A percentile compares a stretch with the other conserved stretches of the same genome.
These are phyloP conservation scores for Naganishia vaughanmartiniae DNA, from an alignment of 768 basidiomycete species.

Conservation along the genomic window DNA sequence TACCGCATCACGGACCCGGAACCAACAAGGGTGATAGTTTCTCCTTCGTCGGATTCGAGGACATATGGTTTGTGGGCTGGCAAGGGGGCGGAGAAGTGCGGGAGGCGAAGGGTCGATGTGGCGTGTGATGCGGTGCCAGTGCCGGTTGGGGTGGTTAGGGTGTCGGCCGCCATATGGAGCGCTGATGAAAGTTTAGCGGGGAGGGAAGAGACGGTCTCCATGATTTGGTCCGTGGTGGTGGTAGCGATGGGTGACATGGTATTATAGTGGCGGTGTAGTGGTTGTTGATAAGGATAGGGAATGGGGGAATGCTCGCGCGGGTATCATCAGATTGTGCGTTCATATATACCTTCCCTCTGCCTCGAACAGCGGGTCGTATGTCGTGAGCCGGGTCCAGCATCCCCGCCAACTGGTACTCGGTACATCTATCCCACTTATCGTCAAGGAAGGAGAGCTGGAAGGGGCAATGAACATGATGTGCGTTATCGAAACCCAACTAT, in stretches of 20 bases:
- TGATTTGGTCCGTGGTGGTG: slow-evolving; percentile 7
- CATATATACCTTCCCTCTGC: background rate
- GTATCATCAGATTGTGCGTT: too few relatives aligned
- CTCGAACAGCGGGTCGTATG: background rate
- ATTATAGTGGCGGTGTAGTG: too few relatives aligned
- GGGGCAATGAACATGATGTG: background rate
- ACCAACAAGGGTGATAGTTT: slow-evolving; percentile 30
- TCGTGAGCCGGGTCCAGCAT: background rate
- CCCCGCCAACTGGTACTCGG: background rate
- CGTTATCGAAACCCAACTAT: background rate
- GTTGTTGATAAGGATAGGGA: too few relatives aligned
- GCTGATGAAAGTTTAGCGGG: slow-evolving; percentile 10
- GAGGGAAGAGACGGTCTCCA: slow-evolving; percentile 14
- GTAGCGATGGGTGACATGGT: background rate
- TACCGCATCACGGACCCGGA: slow-evolving; percentile 29
- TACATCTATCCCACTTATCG: background rate
- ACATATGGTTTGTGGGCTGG: slow-evolving; percentile 27
- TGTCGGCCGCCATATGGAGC: slow-evolving; percentile 9
- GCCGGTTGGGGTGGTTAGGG: slow-evolving; percentile 4
- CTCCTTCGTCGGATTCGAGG: slow-evolving; percentile 30
- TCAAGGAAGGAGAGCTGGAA: background rate
- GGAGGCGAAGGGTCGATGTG: slow-evolving; percentile 25
- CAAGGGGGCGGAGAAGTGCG: slow-evolving; percentile 18
- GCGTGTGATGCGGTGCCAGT: too few relatives aligned
- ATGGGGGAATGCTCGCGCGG: too few relatives aligned